These are phyloP conservation scores for Liquidambar formosana DNA, from an alignment of 164 flowering plant genomes.

Conservation along the genomic window DNA sequence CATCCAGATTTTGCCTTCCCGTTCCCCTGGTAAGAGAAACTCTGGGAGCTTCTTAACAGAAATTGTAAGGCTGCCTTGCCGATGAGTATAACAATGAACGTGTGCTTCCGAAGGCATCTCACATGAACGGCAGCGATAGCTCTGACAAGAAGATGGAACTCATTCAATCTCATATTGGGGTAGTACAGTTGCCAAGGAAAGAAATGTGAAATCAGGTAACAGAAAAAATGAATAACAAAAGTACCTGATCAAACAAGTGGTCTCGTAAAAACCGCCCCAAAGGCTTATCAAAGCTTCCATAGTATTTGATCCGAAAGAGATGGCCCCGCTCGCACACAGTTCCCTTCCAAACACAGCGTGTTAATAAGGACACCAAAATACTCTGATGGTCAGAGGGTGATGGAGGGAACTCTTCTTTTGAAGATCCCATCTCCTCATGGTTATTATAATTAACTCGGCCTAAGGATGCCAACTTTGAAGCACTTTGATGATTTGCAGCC, in stretches of 20 bases:
- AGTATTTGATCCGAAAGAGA: constrained; percentile 88
- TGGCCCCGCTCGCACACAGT: constrained; percentile 85
- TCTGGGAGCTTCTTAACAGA: constrained; percentile 84
- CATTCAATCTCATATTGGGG: neutral
- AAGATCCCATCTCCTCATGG: constrained; percentile 35
- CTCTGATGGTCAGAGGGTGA: constrained; percentile 87
- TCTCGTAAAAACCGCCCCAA: constrained; percentile 85
- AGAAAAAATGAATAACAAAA: neutral
- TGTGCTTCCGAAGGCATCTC: constrained; percentile 98
- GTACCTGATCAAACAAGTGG: constrained; percentile 80
- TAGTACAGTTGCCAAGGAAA: neutral
- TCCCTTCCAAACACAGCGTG: constrained; percentile 91
- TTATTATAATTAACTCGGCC: constrained; percentile 36
- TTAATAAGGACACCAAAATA: constrained; percentile 83
- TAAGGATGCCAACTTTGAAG: constrained; percentile 31
- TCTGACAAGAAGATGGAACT: constrained; percentile 40
- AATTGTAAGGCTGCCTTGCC: constrained; percentile 94
- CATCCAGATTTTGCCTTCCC: constrained; percentile 99
- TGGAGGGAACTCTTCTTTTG: constrained; percentile 82
- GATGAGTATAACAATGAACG: constrained; percentile 95
- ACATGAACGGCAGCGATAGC: constrained; percentile 73
- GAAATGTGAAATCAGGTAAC: neutral
- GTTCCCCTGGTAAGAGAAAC: constrained; percentile 73
- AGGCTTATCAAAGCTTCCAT: constrained; percentile 90
- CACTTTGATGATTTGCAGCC: constrained; percentile 21